Conservation (phyloP, 768 basidiomycete genomes). For the Mycena filopes region DNA sequence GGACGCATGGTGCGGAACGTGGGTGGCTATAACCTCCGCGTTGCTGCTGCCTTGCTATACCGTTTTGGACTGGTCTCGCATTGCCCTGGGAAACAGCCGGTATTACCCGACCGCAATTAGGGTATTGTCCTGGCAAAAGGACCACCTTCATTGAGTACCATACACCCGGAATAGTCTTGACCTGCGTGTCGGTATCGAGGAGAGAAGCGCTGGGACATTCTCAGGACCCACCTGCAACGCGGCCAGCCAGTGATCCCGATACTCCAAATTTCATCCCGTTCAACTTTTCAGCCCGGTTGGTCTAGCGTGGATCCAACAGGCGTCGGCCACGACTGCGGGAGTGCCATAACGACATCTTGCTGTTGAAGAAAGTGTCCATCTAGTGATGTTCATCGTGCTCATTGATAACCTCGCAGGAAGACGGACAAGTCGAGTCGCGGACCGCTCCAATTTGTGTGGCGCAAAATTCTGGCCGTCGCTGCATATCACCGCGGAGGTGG, state of each 20-base stretch:
- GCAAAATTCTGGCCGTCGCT: too few species aligned
- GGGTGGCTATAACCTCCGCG: not conserved
- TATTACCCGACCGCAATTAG: too few species aligned
- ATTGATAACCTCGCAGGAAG: not conserved
- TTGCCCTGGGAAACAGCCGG: not conserved
- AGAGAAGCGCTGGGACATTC: too few species aligned
- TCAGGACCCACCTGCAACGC: too few species aligned
- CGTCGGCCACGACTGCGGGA: not conserved
- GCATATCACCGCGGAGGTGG: too few species aligned
- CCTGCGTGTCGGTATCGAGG: too few species aligned
- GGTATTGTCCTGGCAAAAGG: too few species aligned
- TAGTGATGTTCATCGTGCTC: slow-evolving; percentile 6
- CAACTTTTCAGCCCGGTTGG: not conserved
- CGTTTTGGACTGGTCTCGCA: not conserved
- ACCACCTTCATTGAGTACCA: not conserved
- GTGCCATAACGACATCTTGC: not conserved
- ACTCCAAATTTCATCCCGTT: too few species aligned
- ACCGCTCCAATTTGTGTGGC: too few species aligned
- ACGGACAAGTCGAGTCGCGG: too few species aligned
- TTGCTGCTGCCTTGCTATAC: not conserved
- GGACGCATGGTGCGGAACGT: slow-evolving; percentile 3
- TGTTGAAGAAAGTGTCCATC: not conserved
- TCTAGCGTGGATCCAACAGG: not conserved
- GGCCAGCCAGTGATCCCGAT: too few species aligned
- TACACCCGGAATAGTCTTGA: not conserved